Conservation (phyloP, 2,329 filamentous ascomycete genomes). For the Lanzia echinophila region DNA sequence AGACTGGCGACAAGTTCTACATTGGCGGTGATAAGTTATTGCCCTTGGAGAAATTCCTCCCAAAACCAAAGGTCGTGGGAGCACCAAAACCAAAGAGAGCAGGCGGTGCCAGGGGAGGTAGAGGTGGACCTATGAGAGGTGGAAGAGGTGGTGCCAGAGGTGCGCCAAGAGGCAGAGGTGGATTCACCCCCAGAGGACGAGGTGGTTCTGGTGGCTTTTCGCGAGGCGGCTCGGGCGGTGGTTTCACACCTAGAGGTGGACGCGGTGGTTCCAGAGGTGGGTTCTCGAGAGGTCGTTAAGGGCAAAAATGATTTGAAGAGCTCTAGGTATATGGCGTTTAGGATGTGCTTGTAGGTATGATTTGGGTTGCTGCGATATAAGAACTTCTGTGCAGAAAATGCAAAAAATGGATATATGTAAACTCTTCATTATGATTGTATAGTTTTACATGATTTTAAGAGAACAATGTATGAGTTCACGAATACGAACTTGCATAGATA, state of each 20-base stretch:
- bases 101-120: constrained; percentile 49
- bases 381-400: constrained; percentile 8
- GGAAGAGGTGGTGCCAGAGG: constrained; percentile 41
- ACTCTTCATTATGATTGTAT: not conserved
- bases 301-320: not conserved
- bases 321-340: constrained; percentile 11
- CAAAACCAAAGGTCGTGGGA: constrained; percentile 77
- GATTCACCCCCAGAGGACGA: constrained; percentile 39
- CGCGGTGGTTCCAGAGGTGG: constrained; percentile 28
- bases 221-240: constrained; percentile 28
- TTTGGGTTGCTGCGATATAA: constrained; percentile 5
- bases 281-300: constrained; percentile 26
- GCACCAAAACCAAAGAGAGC: constrained; percentile 64
- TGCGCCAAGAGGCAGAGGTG: constrained; percentile 43
- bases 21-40: constrained; percentile 92
- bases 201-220: constrained; percentile 33
- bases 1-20: constrained; percentile 94
- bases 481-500: too few species aligned
- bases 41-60: constrained; percentile 91
- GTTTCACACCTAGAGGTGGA: constrained; percentile 27
- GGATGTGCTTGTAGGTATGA: constrained; percentile 8
- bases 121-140: constrained; percentile 38
- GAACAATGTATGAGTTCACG: too few species aligned
- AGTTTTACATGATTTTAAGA: not conserved
- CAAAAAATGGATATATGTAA: constrained; percentile 3